Percentiles rank a stretch among this genome's conserved stretches.
phyloP scores from a whole-genome alignment of 805 yeast species.

The Schizosaccharomyces cryophilus region DNA sequence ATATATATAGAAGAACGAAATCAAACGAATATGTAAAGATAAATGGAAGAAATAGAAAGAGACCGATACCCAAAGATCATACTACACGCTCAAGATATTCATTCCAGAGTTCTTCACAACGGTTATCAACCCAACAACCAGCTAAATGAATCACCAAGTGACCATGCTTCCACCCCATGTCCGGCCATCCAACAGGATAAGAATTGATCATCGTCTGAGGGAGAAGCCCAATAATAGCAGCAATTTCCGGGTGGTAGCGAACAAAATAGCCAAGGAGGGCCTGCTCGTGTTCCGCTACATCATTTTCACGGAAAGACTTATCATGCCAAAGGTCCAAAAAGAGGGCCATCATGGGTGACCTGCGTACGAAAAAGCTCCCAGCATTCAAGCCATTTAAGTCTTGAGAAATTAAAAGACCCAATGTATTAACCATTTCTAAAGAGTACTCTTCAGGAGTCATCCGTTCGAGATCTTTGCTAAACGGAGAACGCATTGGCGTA shows the following conservation, averaged over 20 bases:
- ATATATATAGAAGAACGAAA: neutral
- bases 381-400: constrained; percentile 74
- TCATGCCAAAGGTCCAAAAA: constrained; percentile 69
- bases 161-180: constrained; percentile 8
- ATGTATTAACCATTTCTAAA: constrained; percentile 18
- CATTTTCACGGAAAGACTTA: constrained; percentile 59
- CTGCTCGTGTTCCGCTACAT: constrained; percentile 69
- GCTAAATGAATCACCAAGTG: constrained; percentile 9
- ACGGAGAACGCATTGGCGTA: constrained; percentile 4
- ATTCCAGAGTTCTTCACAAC: neutral
- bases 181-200: constrained; percentile 5
- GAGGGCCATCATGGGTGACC: constrained; percentile 48
- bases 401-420: constrained; percentile 41
- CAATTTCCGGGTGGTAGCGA: constrained; percentile 5
- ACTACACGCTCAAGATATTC: neutral
- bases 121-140: constrained; percentile 8
- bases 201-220: constrained; percentile 8
- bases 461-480: constrained; percentile 4
- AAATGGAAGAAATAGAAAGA: no score
- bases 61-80: neutral
- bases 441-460: constrained; percentile 5
- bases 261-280: constrained; percentile 48
- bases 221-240: constrained; percentile 8
- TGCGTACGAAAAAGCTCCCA: constrained; percentile 49
- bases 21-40: no score